A percentile compares a stretch with the other conserved stretches of the same genome.
These are phyloP conservation scores for Dentipellis sp. DNA, from an alignment of 768 basidiomycete genomes.

Conservation along the genomic window DNA sequence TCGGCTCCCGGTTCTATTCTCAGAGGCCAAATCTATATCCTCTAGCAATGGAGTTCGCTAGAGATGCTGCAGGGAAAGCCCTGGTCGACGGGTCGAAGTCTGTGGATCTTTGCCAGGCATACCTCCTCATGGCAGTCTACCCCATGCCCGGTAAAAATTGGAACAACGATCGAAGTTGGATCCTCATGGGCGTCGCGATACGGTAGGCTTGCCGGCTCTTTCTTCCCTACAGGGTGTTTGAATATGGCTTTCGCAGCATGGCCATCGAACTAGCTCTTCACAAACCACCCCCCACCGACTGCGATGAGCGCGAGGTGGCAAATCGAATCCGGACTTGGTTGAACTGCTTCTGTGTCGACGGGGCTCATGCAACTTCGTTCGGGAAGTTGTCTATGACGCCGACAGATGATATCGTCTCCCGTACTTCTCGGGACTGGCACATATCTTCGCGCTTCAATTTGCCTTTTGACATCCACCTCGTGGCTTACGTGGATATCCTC, in stretches of 20 bases:
- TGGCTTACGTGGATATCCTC: background rate
- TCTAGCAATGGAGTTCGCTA: slow-evolving; percentile 85
- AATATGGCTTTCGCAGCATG: background rate
- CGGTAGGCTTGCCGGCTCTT: slow-evolving; percentile 90
- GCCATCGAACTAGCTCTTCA: background rate
- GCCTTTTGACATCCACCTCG: background rate
- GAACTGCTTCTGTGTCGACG: slow-evolving; percentile 83
- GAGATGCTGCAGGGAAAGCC: slow-evolving; percentile 71
- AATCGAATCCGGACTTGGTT: slow-evolving; percentile 87
- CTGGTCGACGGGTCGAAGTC: slow-evolving; percentile 52
- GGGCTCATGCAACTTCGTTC: slow-evolving; percentile 81
- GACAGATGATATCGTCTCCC: slow-evolving; percentile 73
- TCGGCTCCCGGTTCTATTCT: slow-evolving; percentile 65
- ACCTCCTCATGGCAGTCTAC: slow-evolving; percentile 79
- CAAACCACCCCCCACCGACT: slow-evolving; percentile 42
- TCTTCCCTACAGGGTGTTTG: slow-evolving; percentile 20
- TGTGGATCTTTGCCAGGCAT: slow-evolving; percentile 86
- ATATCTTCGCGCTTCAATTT: slow-evolving; percentile 55
- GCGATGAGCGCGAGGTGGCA: slow-evolving; percentile 71
- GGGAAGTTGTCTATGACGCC: slow-evolving; percentile 78
- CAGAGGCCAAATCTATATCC: slow-evolving; percentile 81
- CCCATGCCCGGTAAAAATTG: slow-evolving; percentile 73
- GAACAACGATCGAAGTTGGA: slow-evolving; percentile 88
- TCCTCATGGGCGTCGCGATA: slow-evolving; percentile 82
- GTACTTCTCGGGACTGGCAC: slow-evolving; percentile 70